A percentile compares a stretch with the other conserved stretches of the same genome.
These are phyloP conservation scores for Silybum marianum DNA, from an alignment of 129 eudicot species.

Conservation along the genomic window DNA sequence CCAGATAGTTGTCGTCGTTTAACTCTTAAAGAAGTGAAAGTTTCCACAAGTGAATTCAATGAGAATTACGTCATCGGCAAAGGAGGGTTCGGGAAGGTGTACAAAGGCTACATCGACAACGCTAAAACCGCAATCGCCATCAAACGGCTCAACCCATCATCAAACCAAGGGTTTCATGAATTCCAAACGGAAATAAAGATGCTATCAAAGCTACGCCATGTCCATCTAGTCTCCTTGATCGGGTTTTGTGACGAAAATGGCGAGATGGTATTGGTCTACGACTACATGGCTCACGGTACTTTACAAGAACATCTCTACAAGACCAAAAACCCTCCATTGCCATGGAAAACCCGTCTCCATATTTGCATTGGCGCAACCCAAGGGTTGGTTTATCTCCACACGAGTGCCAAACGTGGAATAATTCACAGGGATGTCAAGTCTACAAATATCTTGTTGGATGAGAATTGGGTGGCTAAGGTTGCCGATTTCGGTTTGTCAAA, in stretches of 20 bases:
- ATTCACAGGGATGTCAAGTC: conserved; percentile 54
- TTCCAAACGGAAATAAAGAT: conserved; percentile 58
- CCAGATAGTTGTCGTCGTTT: conserved; percentile 51
- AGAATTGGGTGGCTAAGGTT: conserved; percentile 51
- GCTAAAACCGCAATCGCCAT: conserved; percentile 43
- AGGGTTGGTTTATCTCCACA: conserved; percentile 49
- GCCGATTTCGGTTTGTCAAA: conserved; percentile 51
- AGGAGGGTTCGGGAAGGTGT: conserved; percentile 73
- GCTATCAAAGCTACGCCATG: conserved; percentile 60
- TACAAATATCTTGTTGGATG: conserved; percentile 43
- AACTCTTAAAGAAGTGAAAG: conserved; percentile 42
- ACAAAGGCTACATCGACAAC: conserved; percentile 46
- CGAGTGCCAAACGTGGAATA: conserved; percentile 29
- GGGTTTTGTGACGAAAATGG: conserved; percentile 58
- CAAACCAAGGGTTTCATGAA: conserved; percentile 60
- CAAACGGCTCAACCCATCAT: conserved; percentile 49
- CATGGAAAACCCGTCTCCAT: conserved; percentile 45
- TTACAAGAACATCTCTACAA: conserved; percentile 52
- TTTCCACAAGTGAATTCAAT: conserved; percentile 41
- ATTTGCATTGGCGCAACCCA: conserved; percentile 56
- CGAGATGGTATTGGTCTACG: conserved; percentile 71
- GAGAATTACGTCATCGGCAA: conserved; percentile 47
- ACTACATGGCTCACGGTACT: conserved; percentile 63
- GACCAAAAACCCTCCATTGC: conserved; percentile 24
- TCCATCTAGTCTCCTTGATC: conserved; percentile 52